Percentiles rank a stretch among this genome's conserved stretches.
These are phyloP conservation scores for Amphicarpaea edgeworthii DNA, from an alignment of 306 rosid genomes.

Conservation along the genomic window DNA sequence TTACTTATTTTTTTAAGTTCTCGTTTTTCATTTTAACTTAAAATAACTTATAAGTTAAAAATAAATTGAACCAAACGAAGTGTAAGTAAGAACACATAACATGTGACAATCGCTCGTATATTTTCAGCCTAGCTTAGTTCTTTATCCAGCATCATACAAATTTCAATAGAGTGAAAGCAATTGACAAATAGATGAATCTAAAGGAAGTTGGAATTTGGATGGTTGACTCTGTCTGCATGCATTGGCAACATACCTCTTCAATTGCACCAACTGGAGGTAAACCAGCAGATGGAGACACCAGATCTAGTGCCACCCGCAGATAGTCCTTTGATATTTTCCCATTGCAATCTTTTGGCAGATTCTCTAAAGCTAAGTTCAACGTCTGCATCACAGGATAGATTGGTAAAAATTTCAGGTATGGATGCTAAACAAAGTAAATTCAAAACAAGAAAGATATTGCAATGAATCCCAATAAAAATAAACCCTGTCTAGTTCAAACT, in stretches of 20 bases:
- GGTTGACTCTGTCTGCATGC: slow-evolving; percentile 18
- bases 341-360: slow-evolving; percentile 69
- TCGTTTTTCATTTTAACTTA: too few relatives aligned
- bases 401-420: slow-evolving; percentile 13
- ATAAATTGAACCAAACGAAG: too few relatives aligned
- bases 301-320: slow-evolving; percentile 69
- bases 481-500: slow-evolving; percentile 96
- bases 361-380: slow-evolving; percentile 66
- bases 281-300: slow-evolving; percentile 77
- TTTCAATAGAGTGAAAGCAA: not conserved
- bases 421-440: slow-evolving; percentile 11
- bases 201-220: slow-evolving; percentile 15
- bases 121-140: slow-evolving; percentile 20
- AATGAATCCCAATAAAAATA: not conserved
- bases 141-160: slow-evolving; percentile 3
- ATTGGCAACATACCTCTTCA: slow-evolving; percentile 63
- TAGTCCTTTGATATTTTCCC: slow-evolving; percentile 79
- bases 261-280: slow-evolving; percentile 90
- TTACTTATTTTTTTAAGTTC: too few relatives aligned
- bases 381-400: slow-evolving; percentile 57
- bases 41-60: too few relatives aligned
- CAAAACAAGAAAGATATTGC: not conserved
- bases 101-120: slow-evolving; percentile 1
- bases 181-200: not conserved
- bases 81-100: not conserved